Evolutionary conservation across 179 eudicot species (phyloP).

Genomic region (Monotropa hypopitys): DNA sequence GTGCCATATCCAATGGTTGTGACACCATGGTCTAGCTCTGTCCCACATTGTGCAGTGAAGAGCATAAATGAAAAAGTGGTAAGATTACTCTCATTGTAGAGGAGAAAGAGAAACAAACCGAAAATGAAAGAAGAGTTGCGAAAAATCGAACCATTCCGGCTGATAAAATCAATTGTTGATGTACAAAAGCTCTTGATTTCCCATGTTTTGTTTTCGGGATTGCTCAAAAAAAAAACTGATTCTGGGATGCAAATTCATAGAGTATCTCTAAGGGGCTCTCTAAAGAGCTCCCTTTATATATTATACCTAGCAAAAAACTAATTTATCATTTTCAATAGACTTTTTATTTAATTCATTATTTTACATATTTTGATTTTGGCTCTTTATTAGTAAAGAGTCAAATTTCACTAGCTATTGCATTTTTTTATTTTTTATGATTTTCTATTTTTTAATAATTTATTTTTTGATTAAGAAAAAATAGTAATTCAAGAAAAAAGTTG

Average conservation of each 20-base stretch:
- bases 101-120: not conserved
- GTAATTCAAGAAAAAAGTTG: too few relatives aligned
- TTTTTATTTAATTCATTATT: too few relatives aligned
- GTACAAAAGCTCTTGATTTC: not conserved
- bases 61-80: not conserved
- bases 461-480: too few relatives aligned
- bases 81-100: too few relatives aligned
- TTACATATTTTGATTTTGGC: not conserved
- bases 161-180: not conserved
- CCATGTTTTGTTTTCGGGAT: not conserved
- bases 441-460: too few relatives aligned
- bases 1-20: slow-evolving; percentile 33
- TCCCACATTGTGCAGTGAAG: slow-evolving; percentile 27
- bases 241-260: not conserved
- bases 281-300: too few relatives aligned
- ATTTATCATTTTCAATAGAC: too few relatives aligned
- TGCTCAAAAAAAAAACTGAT: not conserved
- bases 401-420: too few relatives aligned
- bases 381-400: too few relatives aligned
- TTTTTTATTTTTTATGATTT: too few relatives aligned
- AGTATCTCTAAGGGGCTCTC: too few relatives aligned
- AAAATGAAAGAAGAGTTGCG: not conserved
- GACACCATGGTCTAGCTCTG: slow-evolving; percentile 31
- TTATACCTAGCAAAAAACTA: too few relatives aligned
- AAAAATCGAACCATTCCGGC: not conserved